Conservation (phyloP, 768 basidiomycete species). For the Calocybe cyanea region DNA sequence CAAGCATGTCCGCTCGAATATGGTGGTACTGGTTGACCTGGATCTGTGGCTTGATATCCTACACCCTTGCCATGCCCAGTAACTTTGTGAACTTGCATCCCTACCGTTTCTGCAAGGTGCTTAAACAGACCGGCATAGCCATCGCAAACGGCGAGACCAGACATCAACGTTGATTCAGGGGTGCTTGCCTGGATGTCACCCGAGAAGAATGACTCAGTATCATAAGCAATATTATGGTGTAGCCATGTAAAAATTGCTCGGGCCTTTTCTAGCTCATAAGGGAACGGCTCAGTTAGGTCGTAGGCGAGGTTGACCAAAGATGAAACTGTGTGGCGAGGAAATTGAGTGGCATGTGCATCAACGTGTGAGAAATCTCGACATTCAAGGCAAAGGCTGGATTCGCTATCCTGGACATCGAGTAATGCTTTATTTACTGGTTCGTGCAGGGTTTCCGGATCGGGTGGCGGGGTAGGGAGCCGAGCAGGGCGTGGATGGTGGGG, state of each 20-base stretch:
- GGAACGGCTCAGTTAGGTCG: conserved; percentile 38
- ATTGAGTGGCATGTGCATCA: conserved; percentile 40
- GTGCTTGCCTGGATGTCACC: conserved; percentile 34
- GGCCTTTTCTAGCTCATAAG: conserved; percentile 40
- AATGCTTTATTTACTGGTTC: conserved; percentile 10
- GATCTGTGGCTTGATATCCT: conserved; percentile 30
- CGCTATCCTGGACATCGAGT: conserved; percentile 2
- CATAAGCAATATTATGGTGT: conserved; percentile 44
- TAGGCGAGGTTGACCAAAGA: conserved; percentile 37
- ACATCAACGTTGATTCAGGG: conserved; percentile 33
- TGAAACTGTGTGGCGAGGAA: conserved; percentile 36
- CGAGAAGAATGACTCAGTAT: conserved; percentile 38
- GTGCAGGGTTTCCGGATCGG: conserved; percentile 21
- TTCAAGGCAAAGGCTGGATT: conserved; percentile 31
- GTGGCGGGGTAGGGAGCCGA: conserved; percentile 27
- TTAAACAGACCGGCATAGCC: conserved; percentile 45
- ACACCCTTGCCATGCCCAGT: conserved; percentile 45
- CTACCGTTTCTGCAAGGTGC: conserved; percentile 33
- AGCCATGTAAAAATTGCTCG: conserved; percentile 46
- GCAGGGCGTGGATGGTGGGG: conserved; percentile 17
- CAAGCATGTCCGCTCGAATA: conserved; percentile 43
- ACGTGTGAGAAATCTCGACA: conserved; percentile 40
- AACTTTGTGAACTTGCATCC: conserved; percentile 37
- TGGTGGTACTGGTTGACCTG: conserved; percentile 31
- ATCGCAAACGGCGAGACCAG: conserved; percentile 47